phyloP scores from a whole-genome alignment of 164 flowering plant species.

The grape (Vitis vinifera) region ASM3070453v1 NC_081812.1:18294501-18295000 shows the following conservation, averaged over 20 bases:
- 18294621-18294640: neutral
- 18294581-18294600: too few relatives aligned
- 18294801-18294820: slow-evolving; percentile 44
- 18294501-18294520: too few relatives aligned
- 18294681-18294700: neutral
- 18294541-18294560: too few relatives aligned
- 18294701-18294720: slow-evolving; percentile 3
- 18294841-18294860: slow-evolving; percentile 56
- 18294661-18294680: neutral
- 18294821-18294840: slow-evolving; percentile 36
- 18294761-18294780: slow-evolving; percentile 50
- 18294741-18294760: slow-evolving; percentile 67
- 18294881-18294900: slow-evolving; percentile 37
- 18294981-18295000: slow-evolving; percentile 61
- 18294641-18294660: neutral
- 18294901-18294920: slow-evolving; percentile 36
- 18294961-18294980: slow-evolving; percentile 50
- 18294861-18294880: slow-evolving; percentile 63
- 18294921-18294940: slow-evolving; percentile 61
- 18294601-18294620: neutral
- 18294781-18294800: slow-evolving; percentile 64
- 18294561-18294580: too few relatives aligned
- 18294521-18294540: too few relatives aligned
- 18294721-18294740: neutral
- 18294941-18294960: slow-evolving; percentile 48